These are phyloP conservation scores for Bruguiera gymnorhiza DNA, from an alignment of 345 rosid genomes.

Conservation along the genomic window DNA sequence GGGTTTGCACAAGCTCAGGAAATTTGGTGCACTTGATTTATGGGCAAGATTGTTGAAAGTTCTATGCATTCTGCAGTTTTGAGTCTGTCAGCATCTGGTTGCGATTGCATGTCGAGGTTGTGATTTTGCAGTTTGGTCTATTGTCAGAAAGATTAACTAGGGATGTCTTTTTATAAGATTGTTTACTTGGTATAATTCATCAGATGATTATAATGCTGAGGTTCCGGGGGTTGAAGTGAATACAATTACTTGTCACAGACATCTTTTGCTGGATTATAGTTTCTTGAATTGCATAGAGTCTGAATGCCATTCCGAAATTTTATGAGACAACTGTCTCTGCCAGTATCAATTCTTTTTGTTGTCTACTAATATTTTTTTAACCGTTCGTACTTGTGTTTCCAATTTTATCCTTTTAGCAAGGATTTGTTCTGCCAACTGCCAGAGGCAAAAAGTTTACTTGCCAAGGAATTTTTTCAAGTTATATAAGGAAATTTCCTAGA, in stretches of 20 bases:
- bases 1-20: slow-evolving; percentile 14
- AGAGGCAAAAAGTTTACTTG: no score
- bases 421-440: no score
- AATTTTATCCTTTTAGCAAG: no score
- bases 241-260: neutral
- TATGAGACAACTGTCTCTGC: neutral
- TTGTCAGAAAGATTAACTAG: slow-evolving; percentile 16
- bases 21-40: slow-evolving; percentile 5
- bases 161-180: slow-evolving; percentile 6
- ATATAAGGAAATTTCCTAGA: no score
- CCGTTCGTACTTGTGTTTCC: no score
- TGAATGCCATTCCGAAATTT: neutral
- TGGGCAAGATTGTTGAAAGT: slow-evolving; percentile 31
- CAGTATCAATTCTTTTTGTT: neutral
- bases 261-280: slow-evolving; percentile 5
- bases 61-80: slow-evolving; percentile 28
- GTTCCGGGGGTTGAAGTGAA: neutral
- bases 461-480: no score
- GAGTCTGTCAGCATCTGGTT: slow-evolving; percentile 33
- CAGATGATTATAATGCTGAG: neutral
- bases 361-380: no score
- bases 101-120: slow-evolving; percentile 34
- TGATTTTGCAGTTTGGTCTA: slow-evolving; percentile 20
- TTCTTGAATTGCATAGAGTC: slow-evolving; percentile 8
- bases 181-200: slow-evolving; percentile 13